phyloP scores from a whole-genome alignment of 352 stramenopile species.

The Globisporangium lucens region DNA sequence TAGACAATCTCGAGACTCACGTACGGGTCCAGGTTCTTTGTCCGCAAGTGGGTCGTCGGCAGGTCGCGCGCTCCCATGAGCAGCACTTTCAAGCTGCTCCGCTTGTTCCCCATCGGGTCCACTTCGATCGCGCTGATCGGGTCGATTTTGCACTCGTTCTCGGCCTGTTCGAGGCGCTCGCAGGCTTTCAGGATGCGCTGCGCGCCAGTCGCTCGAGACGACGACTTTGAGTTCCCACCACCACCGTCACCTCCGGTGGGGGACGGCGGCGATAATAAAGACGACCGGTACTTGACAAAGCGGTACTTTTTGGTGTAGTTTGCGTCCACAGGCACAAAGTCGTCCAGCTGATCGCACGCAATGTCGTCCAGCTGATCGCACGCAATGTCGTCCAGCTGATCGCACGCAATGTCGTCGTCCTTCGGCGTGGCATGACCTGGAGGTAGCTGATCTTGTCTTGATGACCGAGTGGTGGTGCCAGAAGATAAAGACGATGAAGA shows the following conservation, averaged over 20 bases:
- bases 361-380: no score
- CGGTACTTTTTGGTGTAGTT: slow-evolving; percentile 47
- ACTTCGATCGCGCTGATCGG: slow-evolving; percentile 58
- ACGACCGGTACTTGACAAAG: slow-evolving; percentile 30
- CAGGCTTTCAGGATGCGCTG: slow-evolving; percentile 59
- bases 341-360: slow-evolving; percentile 41
- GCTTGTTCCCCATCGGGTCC: slow-evolving; percentile 46
- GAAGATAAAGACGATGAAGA: neutral
- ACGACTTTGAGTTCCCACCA: neutral
- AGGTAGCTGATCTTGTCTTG: neutral
- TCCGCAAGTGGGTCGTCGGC: slow-evolving; percentile 55
- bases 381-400: no score
- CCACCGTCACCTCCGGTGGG: neutral
- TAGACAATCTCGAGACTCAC: slow-evolving; percentile 67
- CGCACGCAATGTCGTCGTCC: slow-evolving; percentile 33
- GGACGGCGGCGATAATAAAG: slow-evolving; percentile 14
- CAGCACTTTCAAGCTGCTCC: slow-evolving; percentile 50
- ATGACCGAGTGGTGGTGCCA: neutral
- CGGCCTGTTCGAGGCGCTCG: slow-evolving; percentile 43
- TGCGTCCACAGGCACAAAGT: slow-evolving; percentile 42
- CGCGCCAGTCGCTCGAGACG: slow-evolving; percentile 22
- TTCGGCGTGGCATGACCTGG: neutral
- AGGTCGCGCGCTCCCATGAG: slow-evolving; percentile 52
- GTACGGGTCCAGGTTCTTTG: slow-evolving; percentile 73
- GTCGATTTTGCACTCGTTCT: slow-evolving; percentile 47